phyloP scores from a whole-genome alignment of 1,284 basidiomycete species.

The Thecaphora frezii region DNA sequence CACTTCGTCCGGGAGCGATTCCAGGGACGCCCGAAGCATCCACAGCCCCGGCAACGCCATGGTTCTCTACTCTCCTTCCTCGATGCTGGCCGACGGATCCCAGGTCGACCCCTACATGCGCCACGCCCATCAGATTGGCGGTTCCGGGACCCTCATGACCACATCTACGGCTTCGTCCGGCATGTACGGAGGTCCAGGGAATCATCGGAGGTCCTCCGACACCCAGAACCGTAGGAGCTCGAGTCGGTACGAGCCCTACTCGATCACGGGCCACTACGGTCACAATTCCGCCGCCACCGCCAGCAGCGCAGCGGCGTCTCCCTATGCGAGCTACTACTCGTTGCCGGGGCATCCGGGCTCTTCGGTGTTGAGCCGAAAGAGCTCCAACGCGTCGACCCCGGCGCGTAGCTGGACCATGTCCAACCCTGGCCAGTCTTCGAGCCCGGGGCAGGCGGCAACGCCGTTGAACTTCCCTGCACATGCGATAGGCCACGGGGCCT shows the following conservation, averaged over 20 bases:
- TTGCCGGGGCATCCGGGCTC: not conserved
- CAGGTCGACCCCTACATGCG: slow-evolving; percentile 18
- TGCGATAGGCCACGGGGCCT: not conserved
- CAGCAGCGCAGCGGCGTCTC: too few species aligned
- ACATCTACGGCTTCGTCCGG: slow-evolving; percentile 10
- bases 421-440: not conserved
- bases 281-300: not conserved
- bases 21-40: slow-evolving; percentile 12
- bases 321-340: too few species aligned
- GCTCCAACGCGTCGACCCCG: not conserved
- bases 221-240: slow-evolving; percentile 22
- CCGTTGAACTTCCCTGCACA: not conserved
- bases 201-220: slow-evolving; percentile 16
- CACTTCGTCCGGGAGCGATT: slow-evolving; percentile 25
- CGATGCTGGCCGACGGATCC: slow-evolving; percentile 6
- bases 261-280: not conserved
- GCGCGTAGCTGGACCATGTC: not conserved
- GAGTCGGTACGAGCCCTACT: slow-evolving; percentile 21
- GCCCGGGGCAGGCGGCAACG: not conserved
- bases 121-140: slow-evolving; percentile 32
- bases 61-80: slow-evolving; percentile 18
- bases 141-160: slow-evolving; percentile 17
- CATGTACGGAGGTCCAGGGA: slow-evolving; percentile 3
- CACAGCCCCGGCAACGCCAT: slow-evolving; percentile 17
- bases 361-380: not conserved